A percentile compares a stretch with the other conserved stretches of the same genome.
Evolutionary conservation across 805 yeast genomes (phyloP).

Genomic region (Metschnikowia continentalis): DNA sequence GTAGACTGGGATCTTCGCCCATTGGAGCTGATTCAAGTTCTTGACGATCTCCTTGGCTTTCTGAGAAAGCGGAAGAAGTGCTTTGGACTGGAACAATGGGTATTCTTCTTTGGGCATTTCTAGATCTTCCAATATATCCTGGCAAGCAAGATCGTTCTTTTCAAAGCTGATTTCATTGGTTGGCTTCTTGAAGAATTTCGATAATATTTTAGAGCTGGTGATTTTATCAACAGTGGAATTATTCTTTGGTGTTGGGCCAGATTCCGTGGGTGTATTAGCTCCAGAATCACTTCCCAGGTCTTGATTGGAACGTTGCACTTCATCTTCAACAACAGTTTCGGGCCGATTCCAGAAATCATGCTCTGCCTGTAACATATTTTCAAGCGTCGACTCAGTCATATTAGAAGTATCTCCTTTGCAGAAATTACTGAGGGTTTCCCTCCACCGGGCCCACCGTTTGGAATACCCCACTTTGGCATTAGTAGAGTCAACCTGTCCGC

Average conservation of each 20-base stretch:
- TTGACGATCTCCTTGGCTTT: constrained; percentile 41
- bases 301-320: constrained; percentile 10
- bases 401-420: constrained; percentile 41
- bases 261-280: constrained; percentile 1
- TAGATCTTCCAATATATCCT: not conserved
- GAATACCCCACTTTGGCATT: constrained; percentile 31
- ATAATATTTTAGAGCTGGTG: not conserved
- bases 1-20: constrained; percentile 76
- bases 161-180: constrained; percentile 19
- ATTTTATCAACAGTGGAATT: not conserved
- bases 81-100: constrained; percentile 30
- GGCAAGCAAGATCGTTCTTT: constrained; percentile 21
- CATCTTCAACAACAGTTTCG: constrained; percentile 10
- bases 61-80: constrained; percentile 35
- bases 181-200: not conserved
- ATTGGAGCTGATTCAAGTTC: constrained; percentile 58
- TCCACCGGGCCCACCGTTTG: constrained; percentile 25
- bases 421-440: constrained; percentile 28
- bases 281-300: constrained; percentile 13
- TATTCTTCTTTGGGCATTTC: constrained; percentile 5
- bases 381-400: constrained; percentile 34
- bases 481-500: constrained; percentile 25
- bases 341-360: constrained; percentile 21
- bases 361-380: constrained; percentile 35
- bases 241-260: not conserved